Conservation (phyloP, 2,329 filamentous ascomycete species). For the Westerdykella ornata region DNA sequence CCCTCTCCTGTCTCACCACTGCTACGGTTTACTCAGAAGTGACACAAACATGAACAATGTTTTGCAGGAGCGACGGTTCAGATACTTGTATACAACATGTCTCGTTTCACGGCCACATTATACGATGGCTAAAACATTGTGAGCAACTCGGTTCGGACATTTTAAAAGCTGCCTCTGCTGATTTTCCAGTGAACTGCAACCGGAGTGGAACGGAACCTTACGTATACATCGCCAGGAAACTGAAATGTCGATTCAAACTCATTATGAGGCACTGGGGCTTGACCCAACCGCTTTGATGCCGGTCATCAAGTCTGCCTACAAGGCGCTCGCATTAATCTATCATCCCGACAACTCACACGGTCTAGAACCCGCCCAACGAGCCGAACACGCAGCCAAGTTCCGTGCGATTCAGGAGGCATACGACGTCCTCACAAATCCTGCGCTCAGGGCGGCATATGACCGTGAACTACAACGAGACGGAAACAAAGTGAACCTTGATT, state of each 20-base stretch:
- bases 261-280: conserved; percentile 15
- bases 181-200: too few species aligned
- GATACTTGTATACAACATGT: too few species aligned
- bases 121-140: too few species aligned
- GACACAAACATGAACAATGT: too few species aligned
- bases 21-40: too few species aligned
- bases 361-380: conserved; percentile 8
- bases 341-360: conserved; percentile 13
- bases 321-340: conserved; percentile 11
- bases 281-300: conserved; percentile 8
- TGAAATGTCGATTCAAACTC: conserved; percentile 6
- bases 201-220: too few species aligned
- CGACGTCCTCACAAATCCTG: conserved; percentile 12
- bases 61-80: too few species aligned
- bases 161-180: too few species aligned
- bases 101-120: too few species aligned
- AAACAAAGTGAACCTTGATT: background rate
- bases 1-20: background rate
- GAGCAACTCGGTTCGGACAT: too few species aligned
- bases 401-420: conserved; percentile 12
- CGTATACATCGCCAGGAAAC: too few species aligned
- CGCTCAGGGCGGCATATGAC: conserved; percentile 13
- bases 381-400: conserved; percentile 7
- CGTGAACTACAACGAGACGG: conserved; percentile 7
- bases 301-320: conserved; percentile 17